Evolutionary conservation across 1,284 basidiomycete species (phyloP).

Genomic region (Abortiporus biennis): DNA sequence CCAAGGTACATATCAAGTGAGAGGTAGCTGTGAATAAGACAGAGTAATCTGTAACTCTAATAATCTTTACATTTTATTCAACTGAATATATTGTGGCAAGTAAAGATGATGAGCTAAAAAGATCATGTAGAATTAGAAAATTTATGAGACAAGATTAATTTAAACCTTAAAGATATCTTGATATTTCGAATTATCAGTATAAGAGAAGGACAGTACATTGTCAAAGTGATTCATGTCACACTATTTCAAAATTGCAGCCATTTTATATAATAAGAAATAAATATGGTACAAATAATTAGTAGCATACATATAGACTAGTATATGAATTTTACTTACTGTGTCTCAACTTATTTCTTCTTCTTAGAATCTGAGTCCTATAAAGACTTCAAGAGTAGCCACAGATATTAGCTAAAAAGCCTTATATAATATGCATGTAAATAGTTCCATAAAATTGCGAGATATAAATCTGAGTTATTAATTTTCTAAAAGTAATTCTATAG

Average conservation of each 20-base stretch:
- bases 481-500: constrained; percentile 12
- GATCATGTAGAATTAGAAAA: neutral
- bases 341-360: constrained; percentile 2
- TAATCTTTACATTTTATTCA: neutral
- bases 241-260: constrained; percentile 7
- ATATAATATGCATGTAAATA: constrained; percentile 10
- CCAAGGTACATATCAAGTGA: constrained; percentile 14
- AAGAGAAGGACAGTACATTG: constrained; percentile 2
- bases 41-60: no score
- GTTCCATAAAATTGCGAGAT: constrained; percentile 9
- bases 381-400: constrained; percentile 2
- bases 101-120: constrained; percentile 9
- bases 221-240: constrained; percentile 9
- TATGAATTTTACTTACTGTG: constrained; percentile 2
- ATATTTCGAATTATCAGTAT: constrained; percentile 10
- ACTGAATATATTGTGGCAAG: constrained; percentile 10
- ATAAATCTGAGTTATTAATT: constrained; percentile 7
- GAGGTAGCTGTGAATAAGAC: constrained; percentile 11
- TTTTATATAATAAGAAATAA: neutral
- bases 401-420: constrained; percentile 5
- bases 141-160: neutral
- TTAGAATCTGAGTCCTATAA: constrained; percentile 2
- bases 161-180: constrained; percentile 2
- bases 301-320: no score
- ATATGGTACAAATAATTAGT: neutral